Percentiles rank a stretch among this genome's conserved stretches.
phyloP scores from a whole-genome alignment of 2,329 filamentous ascomycete genomes.

The Talaromyces amestolkiae region DNA sequence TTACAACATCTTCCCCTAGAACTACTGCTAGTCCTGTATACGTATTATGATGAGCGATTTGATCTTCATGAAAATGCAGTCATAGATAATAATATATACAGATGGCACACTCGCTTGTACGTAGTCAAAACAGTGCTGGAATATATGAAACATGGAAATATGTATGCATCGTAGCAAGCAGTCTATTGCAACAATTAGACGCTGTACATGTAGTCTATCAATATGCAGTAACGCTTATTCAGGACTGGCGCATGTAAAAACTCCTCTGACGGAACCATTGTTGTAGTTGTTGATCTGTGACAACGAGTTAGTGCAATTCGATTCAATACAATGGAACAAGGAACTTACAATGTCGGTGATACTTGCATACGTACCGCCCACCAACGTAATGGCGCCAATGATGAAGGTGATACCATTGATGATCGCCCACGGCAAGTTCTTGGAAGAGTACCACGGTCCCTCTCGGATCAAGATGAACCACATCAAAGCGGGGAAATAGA shows the following conservation, averaged over 20 bases:
- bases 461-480: constrained; percentile 33
- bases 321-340: background rate
- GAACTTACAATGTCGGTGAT: constrained; percentile 34
- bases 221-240: background rate
- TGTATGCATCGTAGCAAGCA: background rate
- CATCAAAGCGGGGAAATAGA: constrained; percentile 59
- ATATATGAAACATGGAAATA: background rate
- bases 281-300: constrained; percentile 16
- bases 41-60: background rate
- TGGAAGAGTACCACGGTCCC: constrained; percentile 30
- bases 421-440: constrained; percentile 51
- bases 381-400: constrained; percentile 72
- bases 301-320: background rate
- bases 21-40: background rate
- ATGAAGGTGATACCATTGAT: constrained; percentile 69
- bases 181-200: background rate
- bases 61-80: background rate
- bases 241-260: constrained; percentile 14
- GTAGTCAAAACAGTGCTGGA: background rate
- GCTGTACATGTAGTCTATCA: background rate
- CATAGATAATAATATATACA: background rate
- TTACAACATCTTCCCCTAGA: background rate
- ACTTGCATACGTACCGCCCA: constrained; percentile 72
- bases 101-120: background rate
- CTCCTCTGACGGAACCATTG: constrained; percentile 6